Evolutionary conservation across 495 filamentous ascomycete genomes (phyloP), one percentile per base, ranked within the genome.

Genomic region (Hamigera avellanea): DNA sequence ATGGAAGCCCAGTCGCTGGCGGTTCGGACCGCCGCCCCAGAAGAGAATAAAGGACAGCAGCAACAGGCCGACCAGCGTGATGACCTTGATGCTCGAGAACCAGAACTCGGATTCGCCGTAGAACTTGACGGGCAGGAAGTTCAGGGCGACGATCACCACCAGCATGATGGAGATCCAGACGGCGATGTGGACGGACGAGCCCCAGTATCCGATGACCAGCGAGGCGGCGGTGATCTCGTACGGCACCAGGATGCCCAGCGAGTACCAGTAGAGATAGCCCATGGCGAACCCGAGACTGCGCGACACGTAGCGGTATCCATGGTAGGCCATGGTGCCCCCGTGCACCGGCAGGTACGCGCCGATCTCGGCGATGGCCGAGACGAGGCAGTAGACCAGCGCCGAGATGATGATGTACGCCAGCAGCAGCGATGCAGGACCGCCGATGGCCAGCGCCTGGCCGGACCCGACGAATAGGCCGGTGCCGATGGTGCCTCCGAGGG

Each of bases 21-120:
- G 64, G 33, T 63, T 69, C 2, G 77, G 67, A 10, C 80, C 78
- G 25, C 69, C 83, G 13, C 83, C 81, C 39, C 76, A 73, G 50
- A 81, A 75, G 37, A 86, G 68, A 46, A 80, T 78, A 46, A 87
- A 76, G 36, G 70, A 77, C 30, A 81, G 67, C 36, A 82, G 67
- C 37, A 83, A 54, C 44, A 83, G 69, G 25, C 82, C 83, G 33
- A 83, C 38, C 38, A 87, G 74, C 17, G 81, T 84, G 52, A 87
- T 62, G 45, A 88, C 80, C 50, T 91, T 88, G 58, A 87, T 66
- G 38, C 70, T 72, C 7, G 79, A 72, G 49, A 86, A 80, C 55
- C 72, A 73, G 56, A 85, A 83, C 47, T 85, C 81, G 25, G 81
- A 67, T 54, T 86, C 78, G 17, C 81, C 82, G 48, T 81, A 86